Base-by-base conservation (phyloP, 2,329 filamentous ascomycete species). In the Colletotrichum siamense region DNA sequence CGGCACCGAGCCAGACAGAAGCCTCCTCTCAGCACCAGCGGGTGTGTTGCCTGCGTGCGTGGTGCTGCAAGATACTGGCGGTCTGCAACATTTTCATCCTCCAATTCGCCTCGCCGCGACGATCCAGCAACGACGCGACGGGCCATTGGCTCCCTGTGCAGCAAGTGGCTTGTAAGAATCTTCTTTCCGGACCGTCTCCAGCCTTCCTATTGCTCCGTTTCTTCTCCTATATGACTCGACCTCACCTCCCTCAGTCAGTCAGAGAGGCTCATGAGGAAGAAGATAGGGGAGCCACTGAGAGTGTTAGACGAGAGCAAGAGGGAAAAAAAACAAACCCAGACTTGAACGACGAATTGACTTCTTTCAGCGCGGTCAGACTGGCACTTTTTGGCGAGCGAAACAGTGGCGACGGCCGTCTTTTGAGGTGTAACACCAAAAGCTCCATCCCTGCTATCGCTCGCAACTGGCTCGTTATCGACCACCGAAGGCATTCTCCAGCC, bases 21-120 rank as follows among this genome's bases (percentile, higher is more conserved):
- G 39, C 39, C 66, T 36, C 36, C 39, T 24, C 39, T 22, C 30
- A 4, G n/a, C 52, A 62, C 26, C 57, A 49, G 70, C 62, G 63
- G 70, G 44, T 62, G 62, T 59, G 64, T 64, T 57, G 69, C 69
- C 63, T 66, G 67, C 61, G 39, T 49, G 39, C 18, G 5, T 49
- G 39, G 39, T 71, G 28, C 73, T 73, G 73, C 69, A 69, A 57
- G 57, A 76, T 76, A 69, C 73, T 76, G 70, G 69, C 73, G 63
- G 73, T 76, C 73, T 76, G 73, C 73, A 63, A 75, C 69, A 72
- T 69, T 62, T 36, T 52, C 73, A 75, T 67, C 68, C 69, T 15
- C 30, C 73, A 68, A 68, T 52, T 63, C 69, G 63, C 52, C 63
- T 59, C 69, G 73, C 64, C 55, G 70, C 70, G 69, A 61, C 73